Evolutionary conservation across 768 basidiomycete genomes (phyloP), one percentile per base, ranked within the genome.

Genomic region (Tylopilus sp.): DNA sequence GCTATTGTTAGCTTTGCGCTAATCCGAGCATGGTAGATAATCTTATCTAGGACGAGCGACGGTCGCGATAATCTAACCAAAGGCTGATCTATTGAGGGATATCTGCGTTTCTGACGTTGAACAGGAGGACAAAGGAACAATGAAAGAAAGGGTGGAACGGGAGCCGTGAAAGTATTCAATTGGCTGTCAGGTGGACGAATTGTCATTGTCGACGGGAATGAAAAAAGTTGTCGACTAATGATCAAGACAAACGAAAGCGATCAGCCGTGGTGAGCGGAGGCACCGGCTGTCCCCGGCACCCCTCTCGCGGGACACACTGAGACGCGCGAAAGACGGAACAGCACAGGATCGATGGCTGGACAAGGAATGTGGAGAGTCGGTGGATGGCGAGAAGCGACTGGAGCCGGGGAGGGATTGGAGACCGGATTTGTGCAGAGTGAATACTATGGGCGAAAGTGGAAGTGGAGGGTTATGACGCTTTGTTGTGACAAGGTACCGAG

Each of bases 1-100:
- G 50, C 50, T 63, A 55, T 62, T 60, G 59, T 55, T 55, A 29
- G 56, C n/a, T 19, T 9, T 43, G 48, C 17, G 52, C 48, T 40
- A 34, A 52, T 56, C 60, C 37, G 50, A 13, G 16, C 16, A 45
- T 6, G 22, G n/a, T 17, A 19, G 7, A 17, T 10, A 31, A 64
- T 60, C 55, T 66, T 66, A 64, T 64, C 63, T 65, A 22, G 19
- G n/a, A n/a, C n/a, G n/a, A 33, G 42, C 25, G 40, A 10, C 31
- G 43, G 43, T 9, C 28, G 43, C 30, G 44, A 54, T 59, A 26
- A 60, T 59, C 57, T 49, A 28, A 13, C 36, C 30, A 37, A 22
- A 30, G n/a, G 38, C 13, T 38, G 19, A 6, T 11, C 21, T 4
- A 17, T 13, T 28, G 41, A 34, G 31, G n/a, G n/a, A n/a, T n/a